A percentile compares a stretch with the other conserved stretches of the same genome.
These are phyloP conservation scores for Linanthus parryae DNA, from an alignment of 148 eudicot genomes.

Conservation along the genomic window DNA sequence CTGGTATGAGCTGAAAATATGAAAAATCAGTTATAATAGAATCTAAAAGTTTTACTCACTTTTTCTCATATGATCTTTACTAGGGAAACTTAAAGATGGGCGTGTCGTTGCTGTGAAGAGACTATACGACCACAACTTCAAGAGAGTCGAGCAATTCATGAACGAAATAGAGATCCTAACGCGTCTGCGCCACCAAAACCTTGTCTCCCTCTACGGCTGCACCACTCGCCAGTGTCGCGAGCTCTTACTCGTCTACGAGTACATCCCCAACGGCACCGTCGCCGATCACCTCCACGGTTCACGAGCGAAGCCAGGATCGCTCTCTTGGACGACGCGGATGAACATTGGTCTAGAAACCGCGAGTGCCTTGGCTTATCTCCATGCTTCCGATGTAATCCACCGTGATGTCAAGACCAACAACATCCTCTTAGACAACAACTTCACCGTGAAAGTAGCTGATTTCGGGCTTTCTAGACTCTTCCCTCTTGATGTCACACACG, in stretches of 20 bases:
- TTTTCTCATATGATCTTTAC: neutral
- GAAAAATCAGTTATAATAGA: neutral
- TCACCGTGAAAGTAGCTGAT: slow-evolving; percentile 25
- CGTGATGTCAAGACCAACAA: slow-evolving; percentile 15
- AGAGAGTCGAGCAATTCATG: slow-evolving; percentile 27
- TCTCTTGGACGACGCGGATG: slow-evolving; percentile 8
- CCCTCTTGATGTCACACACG: slow-evolving; percentile 21
- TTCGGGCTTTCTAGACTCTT: slow-evolving; percentile 26
- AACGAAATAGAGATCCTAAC: slow-evolving; percentile 22
- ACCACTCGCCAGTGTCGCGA: slow-evolving; percentile 16
- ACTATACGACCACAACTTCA: slow-evolving; percentile 21
- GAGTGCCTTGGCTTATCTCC: slow-evolving; percentile 4
- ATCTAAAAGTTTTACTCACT: neutral
- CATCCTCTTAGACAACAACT: slow-evolving; percentile 15
- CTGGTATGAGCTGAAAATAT: neutral
- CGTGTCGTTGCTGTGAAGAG: slow-evolving; percentile 30
- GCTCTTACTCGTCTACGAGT: slow-evolving; percentile 21
- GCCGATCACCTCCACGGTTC: slow-evolving; percentile 11
- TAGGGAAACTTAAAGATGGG: slow-evolving; percentile 20
- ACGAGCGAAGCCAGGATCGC: slow-evolving; percentile 7
- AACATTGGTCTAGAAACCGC: slow-evolving; percentile 7
- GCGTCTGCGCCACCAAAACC: slow-evolving; percentile 17
- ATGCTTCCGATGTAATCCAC: slow-evolving; percentile 18
- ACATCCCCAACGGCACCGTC: slow-evolving; percentile 7
- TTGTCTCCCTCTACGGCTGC: slow-evolving; percentile 13